Conservation (phyloP, 1,284 basidiomycete genomes). For the Puccinia coronata region DNA sequence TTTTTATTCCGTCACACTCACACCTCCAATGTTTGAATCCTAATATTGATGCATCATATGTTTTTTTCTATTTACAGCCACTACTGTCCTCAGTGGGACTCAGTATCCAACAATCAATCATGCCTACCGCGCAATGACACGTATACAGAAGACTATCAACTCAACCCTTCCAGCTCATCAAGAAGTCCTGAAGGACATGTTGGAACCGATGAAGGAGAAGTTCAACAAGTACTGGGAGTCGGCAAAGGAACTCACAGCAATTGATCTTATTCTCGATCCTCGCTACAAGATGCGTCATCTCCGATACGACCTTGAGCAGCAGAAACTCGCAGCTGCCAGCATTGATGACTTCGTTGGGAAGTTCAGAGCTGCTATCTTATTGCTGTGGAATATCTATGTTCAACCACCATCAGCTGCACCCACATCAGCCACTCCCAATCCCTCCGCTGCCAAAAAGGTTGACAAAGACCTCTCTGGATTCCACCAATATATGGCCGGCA, state of each 20-base stretch:
- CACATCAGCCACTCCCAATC: background rate
- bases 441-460: background rate
- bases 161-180: background rate
- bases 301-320: background rate
- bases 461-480: background rate
- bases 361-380: background rate
- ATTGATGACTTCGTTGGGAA: background rate
- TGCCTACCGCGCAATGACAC: too few species aligned
- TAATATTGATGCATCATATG: too few species aligned
- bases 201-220: too few species aligned
- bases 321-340: background rate
- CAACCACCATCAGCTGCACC: background rate
- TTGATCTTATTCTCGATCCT: background rate
- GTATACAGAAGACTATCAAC: background rate
- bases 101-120: too few species aligned
- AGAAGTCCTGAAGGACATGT: background rate
- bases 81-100: too few species aligned
- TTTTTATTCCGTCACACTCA: too few species aligned
- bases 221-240: background rate
- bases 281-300: background rate
- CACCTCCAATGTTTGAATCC: too few species aligned
- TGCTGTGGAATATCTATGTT: background rate
- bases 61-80: background rate
- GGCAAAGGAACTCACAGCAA: background rate
- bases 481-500: conserved; percentile 20